Evolutionary conservation across 306 rosid species (phyloP).

Genomic region (Vigna unguiculata): DNA sequence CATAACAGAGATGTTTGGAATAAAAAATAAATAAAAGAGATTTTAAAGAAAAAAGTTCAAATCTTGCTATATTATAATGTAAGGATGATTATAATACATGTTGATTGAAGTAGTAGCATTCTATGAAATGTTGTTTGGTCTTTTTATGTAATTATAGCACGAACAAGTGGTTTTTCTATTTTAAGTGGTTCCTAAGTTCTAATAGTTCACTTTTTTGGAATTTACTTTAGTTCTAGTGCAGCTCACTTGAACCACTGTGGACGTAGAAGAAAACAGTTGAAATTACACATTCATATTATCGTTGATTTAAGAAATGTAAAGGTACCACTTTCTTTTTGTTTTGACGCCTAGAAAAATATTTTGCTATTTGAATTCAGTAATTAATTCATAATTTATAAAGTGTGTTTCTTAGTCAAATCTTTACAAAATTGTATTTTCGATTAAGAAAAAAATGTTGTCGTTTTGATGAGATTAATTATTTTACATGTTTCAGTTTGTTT

Average conservation of each 20-base stretch:
- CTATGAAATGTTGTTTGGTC: not conserved
- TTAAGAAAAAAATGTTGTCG: no score
- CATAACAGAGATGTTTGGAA: not conserved
- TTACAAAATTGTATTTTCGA: no score
- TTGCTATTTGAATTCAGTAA: not conserved
- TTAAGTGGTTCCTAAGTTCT: not conserved
- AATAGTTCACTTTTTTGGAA: not conserved
- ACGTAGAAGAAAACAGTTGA: not conserved
- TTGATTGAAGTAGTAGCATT: not conserved
- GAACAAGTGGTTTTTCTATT: no score
- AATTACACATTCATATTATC: not conserved
- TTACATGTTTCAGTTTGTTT: no score
- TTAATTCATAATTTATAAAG: not conserved
- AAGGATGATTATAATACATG: not conserved
- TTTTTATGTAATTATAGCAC: not conserved
- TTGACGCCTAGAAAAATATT: no score
- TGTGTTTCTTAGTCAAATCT: no score
- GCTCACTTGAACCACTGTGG: not conserved
- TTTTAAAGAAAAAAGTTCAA: slow-evolving; percentile 1
- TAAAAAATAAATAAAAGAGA: not conserved
- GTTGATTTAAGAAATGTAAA: not conserved
- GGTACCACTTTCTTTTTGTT: not conserved
- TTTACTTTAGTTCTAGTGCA: not conserved
- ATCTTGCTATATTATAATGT: not conserved
- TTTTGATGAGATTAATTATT: no score